A percentile compares a stretch with the other conserved stretches of the same genome.
These are phyloP conservation scores for Salinomyces thailandicus DNA, from an alignment of 2,329 filamentous ascomycete genomes.

Conservation along the genomic window DNA sequence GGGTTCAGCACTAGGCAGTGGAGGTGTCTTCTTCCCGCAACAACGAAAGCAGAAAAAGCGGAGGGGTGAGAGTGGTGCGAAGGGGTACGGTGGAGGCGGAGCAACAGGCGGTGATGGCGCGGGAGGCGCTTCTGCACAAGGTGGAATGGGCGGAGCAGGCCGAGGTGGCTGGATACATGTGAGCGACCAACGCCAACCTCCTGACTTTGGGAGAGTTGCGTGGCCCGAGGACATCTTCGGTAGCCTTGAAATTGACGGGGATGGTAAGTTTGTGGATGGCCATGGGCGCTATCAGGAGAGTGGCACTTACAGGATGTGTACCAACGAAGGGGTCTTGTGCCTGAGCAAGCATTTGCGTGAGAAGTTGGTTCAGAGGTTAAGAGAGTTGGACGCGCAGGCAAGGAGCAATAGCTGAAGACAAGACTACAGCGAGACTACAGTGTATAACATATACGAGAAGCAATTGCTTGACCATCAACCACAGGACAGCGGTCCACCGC, in stretches of 20 bases:
- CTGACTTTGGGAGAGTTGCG: conserved; percentile 54
- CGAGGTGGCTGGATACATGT: conserved; percentile 54
- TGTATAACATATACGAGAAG: too few species aligned
- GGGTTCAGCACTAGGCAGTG: conserved; percentile 43
- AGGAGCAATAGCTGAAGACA: conserved; percentile 11
- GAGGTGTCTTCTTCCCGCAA: conserved; percentile 38
- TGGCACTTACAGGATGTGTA: conserved; percentile 52
- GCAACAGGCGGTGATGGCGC: conserved; percentile 38
- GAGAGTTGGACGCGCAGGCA: conserved; percentile 23
- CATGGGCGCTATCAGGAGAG: conserved; percentile 50
- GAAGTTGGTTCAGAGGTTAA: conserved; percentile 25
- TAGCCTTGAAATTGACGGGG: conserved; percentile 50
- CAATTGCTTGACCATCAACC: too few species aligned
- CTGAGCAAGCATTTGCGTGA: conserved; percentile 25
- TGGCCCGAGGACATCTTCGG: conserved; percentile 59
- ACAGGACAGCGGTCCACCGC: too few species aligned
- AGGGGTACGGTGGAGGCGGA: conserved; percentile 27
- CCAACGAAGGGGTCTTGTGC: conserved; percentile 45
- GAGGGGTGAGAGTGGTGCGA: conserved; percentile 9
- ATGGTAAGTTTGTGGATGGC: conserved; percentile 46
- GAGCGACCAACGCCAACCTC: conserved; percentile 49
- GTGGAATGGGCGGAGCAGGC: conserved; percentile 47
- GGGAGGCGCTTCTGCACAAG: conserved; percentile 49
- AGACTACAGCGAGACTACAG: too few species aligned
- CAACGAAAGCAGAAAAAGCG: conserved; percentile 19